Conservation (phyloP, 352 stramenopile genomes). For the Phytophthora parvispora region DNA sequence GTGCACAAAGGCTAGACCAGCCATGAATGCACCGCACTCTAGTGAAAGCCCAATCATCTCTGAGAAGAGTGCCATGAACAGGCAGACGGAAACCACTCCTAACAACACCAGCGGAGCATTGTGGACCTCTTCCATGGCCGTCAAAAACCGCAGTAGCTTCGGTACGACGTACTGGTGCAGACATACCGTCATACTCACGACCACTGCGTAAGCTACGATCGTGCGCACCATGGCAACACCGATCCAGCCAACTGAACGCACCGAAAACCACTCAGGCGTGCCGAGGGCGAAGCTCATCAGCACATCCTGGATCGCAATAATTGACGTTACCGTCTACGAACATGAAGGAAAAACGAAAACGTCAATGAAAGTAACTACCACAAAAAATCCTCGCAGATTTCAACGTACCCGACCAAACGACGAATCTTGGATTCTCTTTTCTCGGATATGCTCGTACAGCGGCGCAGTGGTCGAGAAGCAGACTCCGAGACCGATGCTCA, state of each 20-base stretch:
- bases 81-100: slow-evolving; percentile 85
- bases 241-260: slow-evolving; percentile 76
- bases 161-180: slow-evolving; percentile 84
- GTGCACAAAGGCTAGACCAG: slow-evolving; percentile 84
- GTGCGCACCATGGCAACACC: slow-evolving; percentile 76
- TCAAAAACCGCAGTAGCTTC: slow-evolving; percentile 74
- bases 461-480: slow-evolving; percentile 89
- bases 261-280: slow-evolving; percentile 89
- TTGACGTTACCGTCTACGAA: slow-evolving; percentile 82
- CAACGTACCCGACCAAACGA: slow-evolving; percentile 75
- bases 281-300: slow-evolving; percentile 90
- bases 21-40: slow-evolving; percentile 87
- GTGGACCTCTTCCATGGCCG: slow-evolving; percentile 85
- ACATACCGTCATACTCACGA: slow-evolving; percentile 74
- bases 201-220: slow-evolving; percentile 75
- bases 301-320: slow-evolving; percentile 89
- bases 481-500: slow-evolving; percentile 82
- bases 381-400: background rate
- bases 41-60: slow-evolving; percentile 86
- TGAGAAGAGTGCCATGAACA: slow-evolving; percentile 89
- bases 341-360: too few relatives aligned
- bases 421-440: slow-evolving; percentile 85
- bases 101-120: slow-evolving; percentile 82
- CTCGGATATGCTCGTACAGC: slow-evolving; percentile 85
- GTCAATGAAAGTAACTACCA: background rate